Conservation (phyloP, 192 early-diverging fungal genomes). For the Coemansia guatemalensis region DNA sequence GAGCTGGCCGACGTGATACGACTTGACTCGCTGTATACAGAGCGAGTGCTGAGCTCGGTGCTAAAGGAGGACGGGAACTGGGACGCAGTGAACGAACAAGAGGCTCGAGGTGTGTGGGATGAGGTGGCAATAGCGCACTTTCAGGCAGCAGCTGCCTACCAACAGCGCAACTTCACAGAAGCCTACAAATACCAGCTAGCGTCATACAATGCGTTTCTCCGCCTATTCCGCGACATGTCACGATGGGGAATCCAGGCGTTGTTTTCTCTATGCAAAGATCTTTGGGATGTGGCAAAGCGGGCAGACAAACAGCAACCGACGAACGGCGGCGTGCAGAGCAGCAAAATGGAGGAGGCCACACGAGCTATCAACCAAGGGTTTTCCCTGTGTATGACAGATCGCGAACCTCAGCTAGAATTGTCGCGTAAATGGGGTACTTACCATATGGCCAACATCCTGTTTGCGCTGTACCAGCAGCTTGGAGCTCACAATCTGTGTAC, state of each 20-base stretch:
- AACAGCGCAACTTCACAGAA: constrained; percentile 16
- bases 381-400: constrained; percentile 83
- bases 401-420: constrained; percentile 21
- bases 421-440: constrained; percentile 96
- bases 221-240: constrained; percentile 30
- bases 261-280: constrained; percentile 30
- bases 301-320: constrained; percentile 27
- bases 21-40: constrained; percentile 24
- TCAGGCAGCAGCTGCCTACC: constrained; percentile 21
- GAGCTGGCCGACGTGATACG: constrained; percentile 28
- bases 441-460: constrained; percentile 79
- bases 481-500: constrained; percentile 72
- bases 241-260: constrained; percentile 37
- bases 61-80: constrained; percentile 23
- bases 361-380: constrained; percentile 88
- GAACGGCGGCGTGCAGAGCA: not conserved
- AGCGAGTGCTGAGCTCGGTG: constrained; percentile 27
- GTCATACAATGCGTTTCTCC: constrained; percentile 41
- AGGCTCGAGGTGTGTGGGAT: constrained; percentile 9
- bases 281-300: constrained; percentile 19
- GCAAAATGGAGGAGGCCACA: constrained; percentile 77
- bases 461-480: constrained; percentile 86
- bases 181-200: constrained; percentile 31
- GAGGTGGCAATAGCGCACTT: constrained; percentile 33
- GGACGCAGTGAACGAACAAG: constrained; percentile 10